Conservation (phyloP, 2,329 filamentous ascomycete species). For the Pezicula rhizophila region DNA sequence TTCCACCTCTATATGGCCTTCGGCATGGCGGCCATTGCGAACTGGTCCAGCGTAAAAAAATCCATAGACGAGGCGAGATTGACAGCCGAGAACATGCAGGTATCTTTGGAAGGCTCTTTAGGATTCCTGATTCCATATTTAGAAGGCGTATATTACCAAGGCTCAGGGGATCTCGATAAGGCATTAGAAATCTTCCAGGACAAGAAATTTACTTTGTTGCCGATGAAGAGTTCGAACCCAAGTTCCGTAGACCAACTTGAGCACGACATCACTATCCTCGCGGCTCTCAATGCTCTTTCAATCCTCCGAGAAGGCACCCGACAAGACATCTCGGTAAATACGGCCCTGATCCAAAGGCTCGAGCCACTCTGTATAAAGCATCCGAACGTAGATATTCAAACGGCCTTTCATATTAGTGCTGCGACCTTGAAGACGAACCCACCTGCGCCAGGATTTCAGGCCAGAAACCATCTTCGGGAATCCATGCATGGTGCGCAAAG, state of each 20-base stretch:
- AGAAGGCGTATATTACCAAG: conserved; percentile 69
- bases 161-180: conserved; percentile 62
- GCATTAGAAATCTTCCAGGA: conserved; percentile 64
- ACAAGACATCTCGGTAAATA: conserved; percentile 51
- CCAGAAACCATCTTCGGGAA: conserved; percentile 71
- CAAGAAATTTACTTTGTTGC: conserved; percentile 48
- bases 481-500: conserved; percentile 65
- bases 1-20: conserved; percentile 26
- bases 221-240: conserved; percentile 27
- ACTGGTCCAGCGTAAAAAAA: conserved; percentile 23
- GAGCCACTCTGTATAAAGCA: conserved; percentile 63
- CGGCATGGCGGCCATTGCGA: conserved; percentile 18
- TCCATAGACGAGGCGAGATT: conserved; percentile 17
- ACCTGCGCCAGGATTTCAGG: conserved; percentile 62
- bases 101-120: conserved; percentile 17
- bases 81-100: conserved; percentile 16
- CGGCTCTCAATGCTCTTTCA: conserved; percentile 62
- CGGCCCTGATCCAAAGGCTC: conserved; percentile 57
- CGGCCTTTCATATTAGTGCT: conserved; percentile 70
- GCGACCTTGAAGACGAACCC: conserved; percentile 60
- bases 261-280: conserved; percentile 60
- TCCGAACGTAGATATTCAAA: conserved; percentile 67
- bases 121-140: conserved; percentile 50
- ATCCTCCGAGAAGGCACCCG: conserved; percentile 61
- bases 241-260: conserved; percentile 43